Evolutionary conservation across 306 rosid species (phyloP).

Genomic region (Alnus rubra): DNA sequence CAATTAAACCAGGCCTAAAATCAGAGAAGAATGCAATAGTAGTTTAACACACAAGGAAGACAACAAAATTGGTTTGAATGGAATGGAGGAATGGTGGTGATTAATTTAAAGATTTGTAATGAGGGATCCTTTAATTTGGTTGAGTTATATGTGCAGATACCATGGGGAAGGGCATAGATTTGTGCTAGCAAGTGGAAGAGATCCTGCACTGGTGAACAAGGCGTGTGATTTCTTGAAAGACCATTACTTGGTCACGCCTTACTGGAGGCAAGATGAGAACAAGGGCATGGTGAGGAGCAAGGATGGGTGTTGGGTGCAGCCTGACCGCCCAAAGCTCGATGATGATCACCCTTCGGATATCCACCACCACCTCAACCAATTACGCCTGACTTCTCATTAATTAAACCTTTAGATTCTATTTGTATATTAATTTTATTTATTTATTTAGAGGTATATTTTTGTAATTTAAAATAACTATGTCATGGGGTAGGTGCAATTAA

Average conservation of each 20-base stretch:
- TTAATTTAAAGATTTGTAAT: no score
- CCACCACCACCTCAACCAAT: constrained; percentile 47
- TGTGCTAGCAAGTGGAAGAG: constrained; percentile 74
- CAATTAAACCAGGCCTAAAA: no score
- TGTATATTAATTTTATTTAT: no score
- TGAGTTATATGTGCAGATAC: constrained; percentile 41
- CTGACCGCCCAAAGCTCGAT: constrained; percentile 63
- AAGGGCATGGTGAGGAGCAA: constrained; percentile 70
- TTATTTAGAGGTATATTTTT: no score
- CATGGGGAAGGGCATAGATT: constrained; percentile 75
- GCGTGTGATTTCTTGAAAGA: constrained; percentile 75
- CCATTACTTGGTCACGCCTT: constrained; percentile 77
- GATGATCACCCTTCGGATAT: constrained; percentile 65
- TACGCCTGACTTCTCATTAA: constrained; percentile 35
- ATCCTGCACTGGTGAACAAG: constrained; percentile 84
- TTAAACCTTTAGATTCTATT: background rate
- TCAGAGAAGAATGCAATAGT: no score
- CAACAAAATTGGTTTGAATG: no score
- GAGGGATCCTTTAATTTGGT: no score
- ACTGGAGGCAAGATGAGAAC: constrained; percentile 80
- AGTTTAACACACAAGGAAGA: no score
- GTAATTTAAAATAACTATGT: no score
- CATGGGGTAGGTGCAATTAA: no score
- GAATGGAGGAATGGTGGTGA: no score
- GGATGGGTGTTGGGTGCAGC: constrained; percentile 84